A percentile compares a stretch with the other conserved stretches of the same genome.
phyloP scores from a whole-genome alignment of 106 monocot species.

The Dioscorea alata region DNA sequence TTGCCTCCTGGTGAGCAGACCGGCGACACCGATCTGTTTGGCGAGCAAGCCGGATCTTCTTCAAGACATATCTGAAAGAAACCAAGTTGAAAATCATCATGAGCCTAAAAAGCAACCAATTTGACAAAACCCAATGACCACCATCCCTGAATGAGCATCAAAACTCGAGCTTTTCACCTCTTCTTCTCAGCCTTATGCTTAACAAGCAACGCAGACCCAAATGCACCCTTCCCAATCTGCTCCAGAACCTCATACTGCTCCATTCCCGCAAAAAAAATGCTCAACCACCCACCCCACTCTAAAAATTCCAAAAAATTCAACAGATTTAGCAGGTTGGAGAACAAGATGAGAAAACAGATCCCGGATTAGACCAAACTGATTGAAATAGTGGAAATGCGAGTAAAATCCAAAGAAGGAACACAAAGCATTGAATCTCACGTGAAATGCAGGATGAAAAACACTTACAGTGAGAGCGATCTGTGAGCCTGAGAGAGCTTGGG shows the following conservation, averaged over 20 bases:
- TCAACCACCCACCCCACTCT: too few species aligned
- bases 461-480: too few species aligned
- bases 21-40: constrained; percentile 86
- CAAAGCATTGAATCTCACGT: too few species aligned
- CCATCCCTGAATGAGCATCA: background rate
- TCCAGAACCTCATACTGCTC: constrained; percentile 96
- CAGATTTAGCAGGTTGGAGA: too few species aligned
- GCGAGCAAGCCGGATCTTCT: constrained; percentile 95
- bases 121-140: background rate
- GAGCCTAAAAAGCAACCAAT: background rate
- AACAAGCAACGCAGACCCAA: constrained; percentile 91
- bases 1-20: constrained; percentile 87
- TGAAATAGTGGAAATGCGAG: too few species aligned
- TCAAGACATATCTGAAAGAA: constrained; percentile 84
- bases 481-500: too few species aligned
- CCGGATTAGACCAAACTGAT: too few species aligned
- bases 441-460: too few species aligned
- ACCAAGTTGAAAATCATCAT: too few species aligned
- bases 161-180: constrained; percentile 2
- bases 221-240: constrained; percentile 99
- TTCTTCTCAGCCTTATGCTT: constrained; percentile 54
- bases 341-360: too few species aligned
- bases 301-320: too few species aligned
- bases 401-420: too few species aligned
- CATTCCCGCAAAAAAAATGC: constrained; percentile 26